These are phyloP conservation scores for Cutaneotrichosporon dermatis DNA, from an alignment of 1,284 basidiomycete genomes.

Conservation along the genomic window DNA sequence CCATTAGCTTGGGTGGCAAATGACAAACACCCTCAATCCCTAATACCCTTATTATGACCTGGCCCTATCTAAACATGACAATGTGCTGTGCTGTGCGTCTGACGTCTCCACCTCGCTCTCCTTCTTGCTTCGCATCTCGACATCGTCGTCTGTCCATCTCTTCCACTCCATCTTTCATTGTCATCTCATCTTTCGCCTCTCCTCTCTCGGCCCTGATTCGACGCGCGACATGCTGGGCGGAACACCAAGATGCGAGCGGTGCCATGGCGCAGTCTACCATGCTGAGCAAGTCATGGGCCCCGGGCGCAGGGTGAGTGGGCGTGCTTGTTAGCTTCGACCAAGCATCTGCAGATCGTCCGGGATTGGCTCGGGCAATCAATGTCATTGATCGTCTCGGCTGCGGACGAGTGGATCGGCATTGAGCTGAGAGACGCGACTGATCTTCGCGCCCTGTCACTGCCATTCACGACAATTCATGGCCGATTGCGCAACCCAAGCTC, in stretches of 20 bases:
- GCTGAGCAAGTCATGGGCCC: constrained; percentile 50
- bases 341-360: no score
- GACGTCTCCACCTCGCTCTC: no score
- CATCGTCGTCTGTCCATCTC: neutral
- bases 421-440: neutral
- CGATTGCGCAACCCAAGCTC: no score
- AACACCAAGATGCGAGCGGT: constrained; percentile 44
- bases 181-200: neutral
- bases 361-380: no score
- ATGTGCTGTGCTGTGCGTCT: no score
- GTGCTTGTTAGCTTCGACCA: no score
- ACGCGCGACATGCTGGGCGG: constrained; percentile 40
- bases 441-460: neutral
- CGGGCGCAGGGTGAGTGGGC: constrained; percentile 38
- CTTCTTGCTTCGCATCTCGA: neutral
- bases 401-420: no score
- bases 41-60: no score
- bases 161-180: neutral
- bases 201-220: no score
- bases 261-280: constrained; percentile 46
- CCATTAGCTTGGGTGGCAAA: neutral
- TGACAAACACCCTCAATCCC: neutral
- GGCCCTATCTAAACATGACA: no score
- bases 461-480: no score
- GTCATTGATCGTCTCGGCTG: no score